These are phyloP conservation scores for Platanthera guangdongensis DNA, from an alignment of 106 monocot species.

Conservation along the genomic window DNA sequence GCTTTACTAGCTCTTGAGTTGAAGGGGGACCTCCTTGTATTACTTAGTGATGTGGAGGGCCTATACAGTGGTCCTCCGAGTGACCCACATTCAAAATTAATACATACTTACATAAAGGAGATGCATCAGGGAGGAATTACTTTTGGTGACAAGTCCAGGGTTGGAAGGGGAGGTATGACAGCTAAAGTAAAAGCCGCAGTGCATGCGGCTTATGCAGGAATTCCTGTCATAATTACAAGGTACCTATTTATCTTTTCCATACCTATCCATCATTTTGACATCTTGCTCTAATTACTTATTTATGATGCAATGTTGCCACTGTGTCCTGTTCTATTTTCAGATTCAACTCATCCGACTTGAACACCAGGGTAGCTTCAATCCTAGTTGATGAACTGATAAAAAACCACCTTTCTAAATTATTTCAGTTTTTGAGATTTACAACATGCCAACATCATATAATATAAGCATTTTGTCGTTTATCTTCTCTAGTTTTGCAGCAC, in stretches of 20 bases:
- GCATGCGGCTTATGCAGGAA: slow-evolving; percentile 63
- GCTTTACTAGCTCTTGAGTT: slow-evolving; percentile 79
- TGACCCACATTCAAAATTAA: slow-evolving; percentile 71
- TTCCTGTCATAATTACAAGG: slow-evolving; percentile 89
- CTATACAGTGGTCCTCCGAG: slow-evolving; percentile 92
- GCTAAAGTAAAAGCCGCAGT: slow-evolving; percentile 88
- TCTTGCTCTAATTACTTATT: background rate
- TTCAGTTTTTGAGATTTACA: background rate
- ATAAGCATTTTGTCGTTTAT: too few relatives aligned
- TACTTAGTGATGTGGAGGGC: slow-evolving; percentile 96
- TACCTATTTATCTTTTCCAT: slow-evolving; percentile 6
- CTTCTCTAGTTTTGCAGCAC: too few relatives aligned
- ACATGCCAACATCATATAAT: background rate
- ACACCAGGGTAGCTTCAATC: background rate
- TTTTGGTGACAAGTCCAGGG: slow-evolving; percentile 92
- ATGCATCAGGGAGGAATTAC: slow-evolving; percentile 78
- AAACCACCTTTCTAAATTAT: background rate
- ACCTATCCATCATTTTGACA: background rate
- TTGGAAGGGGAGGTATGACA: slow-evolving; percentile 95
- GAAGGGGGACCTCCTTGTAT: slow-evolving; percentile 89
- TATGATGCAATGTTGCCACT: background rate
- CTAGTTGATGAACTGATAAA: background rate
- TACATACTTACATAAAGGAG: slow-evolving; percentile 85
- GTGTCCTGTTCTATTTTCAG: background rate
- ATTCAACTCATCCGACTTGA: background rate